phyloP scores from a whole-genome alignment of 192 early-diverging fungal genomes.

The Rhizophagus clarus region DNA sequence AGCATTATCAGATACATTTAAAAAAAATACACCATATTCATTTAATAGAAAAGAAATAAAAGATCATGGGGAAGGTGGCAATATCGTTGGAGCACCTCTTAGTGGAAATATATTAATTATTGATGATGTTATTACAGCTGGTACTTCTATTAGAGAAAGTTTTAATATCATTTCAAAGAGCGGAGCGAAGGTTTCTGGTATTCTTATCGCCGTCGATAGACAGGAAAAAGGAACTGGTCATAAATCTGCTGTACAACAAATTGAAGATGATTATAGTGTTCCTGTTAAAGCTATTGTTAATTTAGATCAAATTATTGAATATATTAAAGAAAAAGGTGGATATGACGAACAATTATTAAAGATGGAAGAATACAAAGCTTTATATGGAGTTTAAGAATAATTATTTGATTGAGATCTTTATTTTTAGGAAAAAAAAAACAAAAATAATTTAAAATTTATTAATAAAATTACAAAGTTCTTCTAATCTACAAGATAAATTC shows the following conservation, averaged over 20 bases:
- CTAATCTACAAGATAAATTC: slow-evolving; percentile 46
- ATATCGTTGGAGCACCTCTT: slow-evolving; percentile 87
- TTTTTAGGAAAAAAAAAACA: no score
- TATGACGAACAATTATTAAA: slow-evolving; percentile 62
- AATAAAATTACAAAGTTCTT: not conserved
- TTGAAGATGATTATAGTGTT: slow-evolving; percentile 77
- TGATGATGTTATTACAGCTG: slow-evolving; percentile 99
- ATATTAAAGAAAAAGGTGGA: slow-evolving; percentile 71
- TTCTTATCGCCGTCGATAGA: slow-evolving; percentile 92
- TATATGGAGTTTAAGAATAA: slow-evolving; percentile 68
- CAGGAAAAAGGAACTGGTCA: slow-evolving; percentile 75
- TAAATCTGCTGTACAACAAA: slow-evolving; percentile 88
- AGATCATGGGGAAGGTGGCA: slow-evolving; percentile 98
- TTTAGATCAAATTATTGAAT: slow-evolving; percentile 87
- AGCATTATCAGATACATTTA: slow-evolving; percentile 63
- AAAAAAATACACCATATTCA: slow-evolving; percentile 73
- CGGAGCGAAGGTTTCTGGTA: slow-evolving; percentile 76
- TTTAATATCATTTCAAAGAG: slow-evolving; percentile 76
- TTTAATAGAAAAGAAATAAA: slow-evolving; percentile 99
- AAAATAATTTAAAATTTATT: no score
- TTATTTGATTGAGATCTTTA: no score
- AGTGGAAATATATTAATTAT: slow-evolving; percentile 79
- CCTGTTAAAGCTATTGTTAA: slow-evolving; percentile 87
- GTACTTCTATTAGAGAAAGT: slow-evolving; percentile 95
- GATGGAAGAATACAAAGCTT: slow-evolving; percentile 80